Evolutionary conservation across 2,329 filamentous ascomycete species (phyloP).

Genomic region (Penicillium fuscoglaucum): DNA sequence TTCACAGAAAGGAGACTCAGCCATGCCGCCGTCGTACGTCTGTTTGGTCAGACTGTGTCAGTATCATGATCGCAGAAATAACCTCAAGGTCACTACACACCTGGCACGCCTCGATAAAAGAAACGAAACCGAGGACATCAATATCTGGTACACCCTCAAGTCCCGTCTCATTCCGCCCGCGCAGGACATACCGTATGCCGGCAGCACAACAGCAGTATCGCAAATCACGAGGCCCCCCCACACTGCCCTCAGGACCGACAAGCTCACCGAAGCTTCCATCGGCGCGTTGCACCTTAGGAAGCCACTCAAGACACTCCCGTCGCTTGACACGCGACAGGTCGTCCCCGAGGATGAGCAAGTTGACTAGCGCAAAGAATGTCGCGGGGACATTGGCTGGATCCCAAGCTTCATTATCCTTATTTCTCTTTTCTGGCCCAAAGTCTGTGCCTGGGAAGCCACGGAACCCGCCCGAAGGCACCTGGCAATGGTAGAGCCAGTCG

Average conservation of each 20-base stretch:
- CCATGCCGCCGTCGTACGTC: slow-evolving; percentile 83
- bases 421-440: slow-evolving; percentile 50
- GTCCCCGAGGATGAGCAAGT: slow-evolving; percentile 67
- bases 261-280: slow-evolving; percentile 94
- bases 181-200: slow-evolving; percentile 77
- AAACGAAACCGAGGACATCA: slow-evolving; percentile 67
- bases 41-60: slow-evolving; percentile 41
- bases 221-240: slow-evolving; percentile 81
- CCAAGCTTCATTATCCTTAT: slow-evolving; percentile 58
- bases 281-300: slow-evolving; percentile 70
- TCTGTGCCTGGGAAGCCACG: slow-evolving; percentile 75
- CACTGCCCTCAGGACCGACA: slow-evolving; percentile 57
- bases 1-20: slow-evolving; percentile 75
- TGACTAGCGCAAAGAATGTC: slow-evolving; percentile 82
- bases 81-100: slow-evolving; percentile 34
- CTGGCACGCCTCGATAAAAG: slow-evolving; percentile 68
- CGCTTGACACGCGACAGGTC: slow-evolving; percentile 67
- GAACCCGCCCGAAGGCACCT: slow-evolving; percentile 85
- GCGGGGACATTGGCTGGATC: slow-evolving; percentile 82
- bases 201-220: slow-evolving; percentile 85
- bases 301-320: slow-evolving; percentile 68
- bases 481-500: slow-evolving; percentile 81
- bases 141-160: slow-evolving; percentile 68
- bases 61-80: background rate
- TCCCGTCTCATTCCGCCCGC: slow-evolving; percentile 59